phyloP scores from a whole-genome alignment of 2,329 filamentous ascomycete genomes.

The Sarocladium oryzae region DNA sequence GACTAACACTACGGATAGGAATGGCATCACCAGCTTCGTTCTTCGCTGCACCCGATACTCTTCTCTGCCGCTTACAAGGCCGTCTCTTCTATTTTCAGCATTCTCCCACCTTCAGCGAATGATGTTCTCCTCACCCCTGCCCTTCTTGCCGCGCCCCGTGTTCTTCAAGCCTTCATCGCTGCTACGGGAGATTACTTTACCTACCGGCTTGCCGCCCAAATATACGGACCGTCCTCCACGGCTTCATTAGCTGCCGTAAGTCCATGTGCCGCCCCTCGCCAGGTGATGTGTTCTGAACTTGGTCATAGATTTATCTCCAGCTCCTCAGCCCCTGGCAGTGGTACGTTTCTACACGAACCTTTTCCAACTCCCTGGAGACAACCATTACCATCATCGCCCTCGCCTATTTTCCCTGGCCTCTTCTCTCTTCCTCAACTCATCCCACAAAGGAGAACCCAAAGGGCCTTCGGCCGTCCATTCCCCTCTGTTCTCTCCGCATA shows the following conservation, averaged over 20 bases:
- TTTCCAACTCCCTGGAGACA: constrained; percentile 93
- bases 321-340: constrained; percentile 70
- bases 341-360: constrained; percentile 88
- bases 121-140: constrained; percentile 55
- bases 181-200: constrained; percentile 79
- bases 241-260: constrained; percentile 66
- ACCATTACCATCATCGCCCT: constrained; percentile 75
- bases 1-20: no score
- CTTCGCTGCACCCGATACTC: constrained; percentile 82
- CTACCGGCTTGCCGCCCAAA: constrained; percentile 68
- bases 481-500: constrained; percentile 33
- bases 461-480: constrained; percentile 13
- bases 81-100: constrained; percentile 48
- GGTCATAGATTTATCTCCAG: constrained; percentile 33
- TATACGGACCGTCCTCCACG: constrained; percentile 62
- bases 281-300: no score
- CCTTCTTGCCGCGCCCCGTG: constrained; percentile 65
- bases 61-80: constrained; percentile 71
- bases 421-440: constrained; percentile 40
- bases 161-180: constrained; percentile 71
- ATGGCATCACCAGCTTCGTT: constrained; percentile 83
- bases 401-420: constrained; percentile 80
- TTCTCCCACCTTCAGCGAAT: constrained; percentile 41
- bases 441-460: constrained; percentile 33
- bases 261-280: no score